Conservation (phyloP, 768 basidiomycete species). For the Amanita phalloides region DNA sequence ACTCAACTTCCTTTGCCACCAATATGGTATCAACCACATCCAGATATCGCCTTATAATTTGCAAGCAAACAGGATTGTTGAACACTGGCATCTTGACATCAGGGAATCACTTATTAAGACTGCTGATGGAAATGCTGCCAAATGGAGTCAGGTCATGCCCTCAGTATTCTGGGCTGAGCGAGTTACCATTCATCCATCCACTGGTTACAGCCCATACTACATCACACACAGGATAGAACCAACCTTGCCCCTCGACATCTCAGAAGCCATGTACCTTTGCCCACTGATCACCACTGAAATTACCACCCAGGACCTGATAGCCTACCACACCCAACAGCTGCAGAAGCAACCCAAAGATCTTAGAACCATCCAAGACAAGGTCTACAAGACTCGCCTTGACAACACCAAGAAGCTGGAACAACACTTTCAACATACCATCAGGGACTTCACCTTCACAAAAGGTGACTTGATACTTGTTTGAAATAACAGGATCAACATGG, state of each 20-base stretch:
- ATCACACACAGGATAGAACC: slow-evolving; percentile 23
- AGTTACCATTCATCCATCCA: slow-evolving; percentile 16
- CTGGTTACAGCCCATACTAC: too few species aligned
- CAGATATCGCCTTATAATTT: too few species aligned
- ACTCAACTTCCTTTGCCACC: too few species aligned
- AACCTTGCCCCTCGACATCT: slow-evolving; percentile 19
- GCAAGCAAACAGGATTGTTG: too few species aligned
- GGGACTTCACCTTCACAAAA: slow-evolving; percentile 13
- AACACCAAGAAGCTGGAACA: slow-evolving; percentile 17
- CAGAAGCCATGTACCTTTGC: slow-evolving; percentile 11
- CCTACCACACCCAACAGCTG: slow-evolving; percentile 15
- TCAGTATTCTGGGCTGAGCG: slow-evolving; percentile 22
- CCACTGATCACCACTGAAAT: not conserved
- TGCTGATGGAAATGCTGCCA: slow-evolving; percentile 15
- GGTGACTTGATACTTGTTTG: slow-evolving; percentile 24
- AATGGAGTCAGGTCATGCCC: slow-evolving; percentile 19
- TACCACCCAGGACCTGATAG: not conserved
- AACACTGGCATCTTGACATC: slow-evolving; percentile 18
- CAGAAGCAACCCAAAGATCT: slow-evolving; percentile 15
- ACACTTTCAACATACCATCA: slow-evolving; percentile 9
- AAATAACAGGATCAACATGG: too few species aligned
- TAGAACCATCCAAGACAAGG: slow-evolving; percentile 3
- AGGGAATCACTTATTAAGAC: slow-evolving; percentile 20
- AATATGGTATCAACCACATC: too few species aligned
- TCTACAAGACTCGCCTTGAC: slow-evolving; percentile 11